These are phyloP conservation scores for Cylindrotheca closterium DNA, from an alignment of 108 stramenopile species.

Conservation along the genomic window DNA sequence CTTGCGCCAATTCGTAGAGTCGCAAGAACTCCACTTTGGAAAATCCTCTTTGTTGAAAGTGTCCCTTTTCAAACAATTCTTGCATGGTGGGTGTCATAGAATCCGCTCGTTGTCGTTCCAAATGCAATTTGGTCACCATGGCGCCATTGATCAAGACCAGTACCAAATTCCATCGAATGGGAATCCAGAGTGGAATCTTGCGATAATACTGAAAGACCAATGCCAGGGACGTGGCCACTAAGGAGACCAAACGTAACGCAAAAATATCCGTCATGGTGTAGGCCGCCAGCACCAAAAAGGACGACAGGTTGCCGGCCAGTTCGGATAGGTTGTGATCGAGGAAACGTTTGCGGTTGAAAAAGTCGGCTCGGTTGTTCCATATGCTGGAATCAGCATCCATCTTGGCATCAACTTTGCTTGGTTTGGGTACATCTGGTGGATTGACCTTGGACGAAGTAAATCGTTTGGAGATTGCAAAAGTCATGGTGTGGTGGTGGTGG, in stretches of 20 bases:
- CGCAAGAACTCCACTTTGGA: conserved; percentile 16
- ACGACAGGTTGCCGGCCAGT: conserved; percentile 24
- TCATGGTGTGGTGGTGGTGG: too few relatives aligned
- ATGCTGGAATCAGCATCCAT: too few relatives aligned
- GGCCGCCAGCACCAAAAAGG: conserved; percentile 18
- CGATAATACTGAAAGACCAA: conserved; percentile 45
- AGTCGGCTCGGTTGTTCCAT: conserved; percentile 1
- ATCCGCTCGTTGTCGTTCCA: conserved; percentile 26
- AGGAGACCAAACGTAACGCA: conserved; percentile 20
- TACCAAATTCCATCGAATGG: conserved; percentile 43
- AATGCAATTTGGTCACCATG: conserved; percentile 24
- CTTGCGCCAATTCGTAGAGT: background rate
- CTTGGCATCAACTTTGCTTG: too few relatives aligned
- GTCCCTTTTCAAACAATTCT: conserved; percentile 8
- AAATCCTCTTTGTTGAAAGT: conserved; percentile 27
- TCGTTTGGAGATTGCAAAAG: too few relatives aligned
- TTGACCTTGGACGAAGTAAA: too few relatives aligned
- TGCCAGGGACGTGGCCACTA: conserved; percentile 25
- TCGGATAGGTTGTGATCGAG: conserved; percentile 14
- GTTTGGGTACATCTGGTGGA: too few relatives aligned
- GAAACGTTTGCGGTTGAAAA: conserved; percentile 1
- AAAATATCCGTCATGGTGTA: conserved; percentile 38
- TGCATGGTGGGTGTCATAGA: conserved; percentile 11
- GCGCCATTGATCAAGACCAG: conserved; percentile 31
- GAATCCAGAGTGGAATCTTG: conserved; percentile 35